Evolutionary conservation across 768 basidiomycete species (phyloP).

Genomic region (Lactarius indigo): DNA sequence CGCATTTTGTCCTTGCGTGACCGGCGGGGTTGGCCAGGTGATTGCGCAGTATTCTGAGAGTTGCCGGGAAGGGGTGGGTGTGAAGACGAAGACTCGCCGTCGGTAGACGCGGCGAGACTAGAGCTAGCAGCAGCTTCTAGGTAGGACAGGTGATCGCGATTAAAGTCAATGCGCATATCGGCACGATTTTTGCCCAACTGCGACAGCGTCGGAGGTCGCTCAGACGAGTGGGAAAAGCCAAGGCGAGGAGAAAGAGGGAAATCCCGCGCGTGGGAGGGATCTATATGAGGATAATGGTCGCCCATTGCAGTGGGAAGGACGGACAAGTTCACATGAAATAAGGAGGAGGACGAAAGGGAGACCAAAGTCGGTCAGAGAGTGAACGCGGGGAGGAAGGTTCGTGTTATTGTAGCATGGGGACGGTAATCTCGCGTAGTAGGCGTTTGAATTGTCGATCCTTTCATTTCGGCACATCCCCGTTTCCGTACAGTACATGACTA

Average conservation of each 20-base stretch:
- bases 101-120: conserved; percentile 1
- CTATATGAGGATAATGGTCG: background rate
- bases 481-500: background rate
- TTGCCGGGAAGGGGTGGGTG: background rate
- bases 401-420: background rate
- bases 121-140: conserved; percentile 4
- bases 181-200: background rate
- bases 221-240: background rate
- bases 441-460: background rate
- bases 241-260: background rate
- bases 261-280: background rate
- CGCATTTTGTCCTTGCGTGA: conserved; percentile 38
- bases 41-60: background rate
- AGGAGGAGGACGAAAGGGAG: background rate
- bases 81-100: conserved; percentile 1
- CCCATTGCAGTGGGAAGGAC: background rate
- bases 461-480: background rate
- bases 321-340: background rate
- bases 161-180: background rate
- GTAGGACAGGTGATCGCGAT: background rate
- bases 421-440: background rate
- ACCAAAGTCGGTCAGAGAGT: background rate
- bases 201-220: background rate
- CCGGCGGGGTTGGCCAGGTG: conserved; percentile 4
- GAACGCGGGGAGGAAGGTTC: too few species aligned